phyloP scores from a whole-genome alignment of 1,284 basidiomycete genomes.

The Stereum hirsutum region DNA sequence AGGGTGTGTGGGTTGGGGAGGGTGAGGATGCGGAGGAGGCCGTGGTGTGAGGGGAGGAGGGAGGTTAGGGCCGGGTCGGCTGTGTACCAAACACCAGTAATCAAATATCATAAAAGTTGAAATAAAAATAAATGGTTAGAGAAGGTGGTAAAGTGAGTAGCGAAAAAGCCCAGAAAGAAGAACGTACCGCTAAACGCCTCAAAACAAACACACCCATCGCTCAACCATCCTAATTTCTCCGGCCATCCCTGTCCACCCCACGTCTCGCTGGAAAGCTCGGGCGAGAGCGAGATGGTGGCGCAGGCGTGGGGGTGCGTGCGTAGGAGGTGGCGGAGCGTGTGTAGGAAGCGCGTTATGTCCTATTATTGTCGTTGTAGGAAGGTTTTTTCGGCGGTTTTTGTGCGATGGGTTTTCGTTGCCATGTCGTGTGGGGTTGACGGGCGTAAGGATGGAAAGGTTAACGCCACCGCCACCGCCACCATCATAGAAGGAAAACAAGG shows the following conservation, averaged over 20 bases:
- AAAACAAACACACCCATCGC: slow-evolving; percentile 69
- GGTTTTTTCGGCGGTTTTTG: too few relatives aligned
- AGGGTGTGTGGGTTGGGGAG: slow-evolving; percentile 66
- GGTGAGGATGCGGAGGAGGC: slow-evolving; percentile 66
- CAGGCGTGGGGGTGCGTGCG: slow-evolving; percentile 48
- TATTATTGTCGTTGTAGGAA: too few relatives aligned
- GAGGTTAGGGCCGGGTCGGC: slow-evolving; percentile 58
- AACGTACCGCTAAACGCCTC: slow-evolving; percentile 72
- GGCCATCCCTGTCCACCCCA: slow-evolving; percentile 61
- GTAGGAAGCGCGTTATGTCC: slow-evolving; percentile 66
- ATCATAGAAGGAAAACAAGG: too few relatives aligned
- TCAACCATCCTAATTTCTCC: slow-evolving; percentile 70
- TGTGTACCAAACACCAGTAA: slow-evolving; percentile 18
- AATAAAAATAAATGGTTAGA: slow-evolving; percentile 1
- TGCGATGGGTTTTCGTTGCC: too few relatives aligned
- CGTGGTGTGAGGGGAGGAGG: slow-evolving; percentile 78
- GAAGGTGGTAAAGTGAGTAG: too few relatives aligned
- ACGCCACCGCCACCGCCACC: too few relatives aligned
- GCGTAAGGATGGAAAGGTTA: too few relatives aligned
- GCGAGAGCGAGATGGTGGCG: slow-evolving; percentile 60
- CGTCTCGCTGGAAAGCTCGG: slow-evolving; percentile 44
- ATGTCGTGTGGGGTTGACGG: too few relatives aligned
- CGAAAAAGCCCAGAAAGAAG: too few relatives aligned
- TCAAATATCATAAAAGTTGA: background rate
- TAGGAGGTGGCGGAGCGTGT: slow-evolving; percentile 54